Evolutionary conservation across 495 filamentous ascomycete species (phyloP).

Genomic region (Penicillium goetzii): DNA sequence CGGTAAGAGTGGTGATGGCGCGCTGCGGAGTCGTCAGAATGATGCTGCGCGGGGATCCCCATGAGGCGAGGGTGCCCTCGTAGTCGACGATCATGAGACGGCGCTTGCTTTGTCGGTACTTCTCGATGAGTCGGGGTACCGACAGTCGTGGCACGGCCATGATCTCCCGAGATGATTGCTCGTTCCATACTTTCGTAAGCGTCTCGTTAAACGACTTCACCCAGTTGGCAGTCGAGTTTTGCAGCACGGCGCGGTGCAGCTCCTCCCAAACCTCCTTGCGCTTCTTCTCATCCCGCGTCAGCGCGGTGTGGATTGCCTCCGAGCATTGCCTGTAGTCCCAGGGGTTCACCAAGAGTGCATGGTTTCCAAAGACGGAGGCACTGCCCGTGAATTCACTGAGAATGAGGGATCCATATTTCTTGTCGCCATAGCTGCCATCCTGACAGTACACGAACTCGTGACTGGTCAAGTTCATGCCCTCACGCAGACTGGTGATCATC

Average conservation of each 20-base stretch:
- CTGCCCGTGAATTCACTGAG: slow-evolving; percentile 93
- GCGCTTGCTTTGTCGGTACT: slow-evolving; percentile 64
- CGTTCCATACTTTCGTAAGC: slow-evolving; percentile 72
- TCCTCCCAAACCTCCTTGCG: slow-evolving; percentile 73
- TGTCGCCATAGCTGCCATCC: slow-evolving; percentile 73
- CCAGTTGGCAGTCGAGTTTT: slow-evolving; percentile 83
- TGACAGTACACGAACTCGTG: slow-evolving; percentile 94
- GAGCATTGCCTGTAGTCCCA: slow-evolving; percentile 90
- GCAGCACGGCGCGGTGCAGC: slow-evolving; percentile 73
- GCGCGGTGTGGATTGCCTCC: slow-evolving; percentile 76
- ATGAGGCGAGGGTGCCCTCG: slow-evolving; percentile 86
- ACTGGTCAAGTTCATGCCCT: slow-evolving; percentile 93
- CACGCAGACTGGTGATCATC: slow-evolving; percentile 90
- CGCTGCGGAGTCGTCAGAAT: slow-evolving; percentile 83
- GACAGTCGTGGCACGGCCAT: slow-evolving; percentile 84
- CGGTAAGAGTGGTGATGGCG: slow-evolving; percentile 76
- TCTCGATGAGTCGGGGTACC: slow-evolving; percentile 59
- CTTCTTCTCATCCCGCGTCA: slow-evolving; percentile 75
- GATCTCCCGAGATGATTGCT: slow-evolving; percentile 80
- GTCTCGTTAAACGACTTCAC: slow-evolving; percentile 70
- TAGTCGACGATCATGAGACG: slow-evolving; percentile 89
- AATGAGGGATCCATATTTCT: slow-evolving; percentile 85
- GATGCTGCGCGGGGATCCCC: slow-evolving; percentile 76
- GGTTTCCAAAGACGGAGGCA: slow-evolving; percentile 76
- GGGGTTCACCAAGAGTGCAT: slow-evolving; percentile 79